Evolutionary conservation across 495 filamentous ascomycete genomes (phyloP).

Genomic region (Neurospora sp.): DNA sequence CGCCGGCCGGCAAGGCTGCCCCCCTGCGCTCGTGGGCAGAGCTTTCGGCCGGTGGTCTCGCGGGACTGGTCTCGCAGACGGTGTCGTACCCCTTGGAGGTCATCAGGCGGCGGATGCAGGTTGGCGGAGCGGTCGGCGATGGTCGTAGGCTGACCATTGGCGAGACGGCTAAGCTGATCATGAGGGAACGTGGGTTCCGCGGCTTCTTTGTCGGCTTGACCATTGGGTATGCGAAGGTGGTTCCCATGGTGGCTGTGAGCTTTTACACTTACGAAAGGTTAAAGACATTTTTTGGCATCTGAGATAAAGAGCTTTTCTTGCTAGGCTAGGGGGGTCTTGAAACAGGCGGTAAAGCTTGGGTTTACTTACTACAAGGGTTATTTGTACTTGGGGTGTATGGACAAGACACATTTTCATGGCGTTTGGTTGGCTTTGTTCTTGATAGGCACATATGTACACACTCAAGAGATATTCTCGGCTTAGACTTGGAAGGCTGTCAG

Average conservation of each 20-base stretch:
- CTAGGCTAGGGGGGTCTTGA: neutral
- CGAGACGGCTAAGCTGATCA: conserved; percentile 69
- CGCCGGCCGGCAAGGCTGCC: conserved; percentile 45
- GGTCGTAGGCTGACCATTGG: conserved; percentile 64
- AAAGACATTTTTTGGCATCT: conserved; percentile 67
- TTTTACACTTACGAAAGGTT: conserved; percentile 71
- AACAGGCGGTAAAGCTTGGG: neutral
- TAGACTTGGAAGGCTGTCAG: neutral
- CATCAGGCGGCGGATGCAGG: conserved; percentile 87
- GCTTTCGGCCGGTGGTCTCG: conserved; percentile 69
- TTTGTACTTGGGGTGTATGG: neutral
- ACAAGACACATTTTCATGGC: neutral
- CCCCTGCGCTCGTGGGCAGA: conserved; percentile 74
- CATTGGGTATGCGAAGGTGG: conserved; percentile 89
- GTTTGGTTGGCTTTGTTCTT: neutral
- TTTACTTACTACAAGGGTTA: neutral
- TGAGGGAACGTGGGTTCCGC: conserved; percentile 58
- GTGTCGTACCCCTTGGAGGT: conserved; percentile 89
- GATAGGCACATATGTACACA: neutral
- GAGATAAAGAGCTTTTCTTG: conserved; percentile 17
- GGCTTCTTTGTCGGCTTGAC: conserved; percentile 91
- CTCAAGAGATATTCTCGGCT: neutral
- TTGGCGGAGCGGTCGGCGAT: conserved; percentile 86
- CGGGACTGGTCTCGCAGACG: conserved; percentile 83
- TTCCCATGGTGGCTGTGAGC: conserved; percentile 80